Evolutionary conservation across 345 rosid genomes (phyloP).

Genomic region (Mercurialis annua): DNA sequence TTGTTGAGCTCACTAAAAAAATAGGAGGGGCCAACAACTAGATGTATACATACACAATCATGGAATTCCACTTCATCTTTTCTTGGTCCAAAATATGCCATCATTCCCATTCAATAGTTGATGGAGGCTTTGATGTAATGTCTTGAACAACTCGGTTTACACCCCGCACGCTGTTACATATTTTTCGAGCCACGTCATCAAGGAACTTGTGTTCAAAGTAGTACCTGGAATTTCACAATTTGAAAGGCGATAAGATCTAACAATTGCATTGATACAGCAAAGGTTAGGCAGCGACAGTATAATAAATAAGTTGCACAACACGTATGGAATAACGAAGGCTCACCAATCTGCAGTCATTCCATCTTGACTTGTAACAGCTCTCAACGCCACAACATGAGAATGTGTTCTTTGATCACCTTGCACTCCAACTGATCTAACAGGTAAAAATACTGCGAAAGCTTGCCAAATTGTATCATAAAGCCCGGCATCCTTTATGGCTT

Average conservation of each 20-base stretch:
- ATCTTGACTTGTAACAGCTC: constrained; percentile 99
- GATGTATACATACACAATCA: constrained; percentile 7
- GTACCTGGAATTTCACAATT: constrained; percentile 53
- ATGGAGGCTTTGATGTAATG: constrained; percentile 97
- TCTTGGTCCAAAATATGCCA: constrained; percentile 13
- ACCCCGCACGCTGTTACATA: constrained; percentile 91
- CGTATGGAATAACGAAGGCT: constrained; percentile 11
- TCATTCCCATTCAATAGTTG: constrained; percentile 98
- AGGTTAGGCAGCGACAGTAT: not conserved
- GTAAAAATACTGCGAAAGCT: constrained; percentile 97
- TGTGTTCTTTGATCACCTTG: constrained; percentile 99
- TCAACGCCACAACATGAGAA: constrained; percentile 96
- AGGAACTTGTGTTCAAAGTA: constrained; percentile 92
- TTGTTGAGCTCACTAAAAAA: constrained; percentile 7
- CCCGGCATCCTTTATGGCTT: constrained; percentile 94
- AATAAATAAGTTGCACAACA: too few relatives aligned
- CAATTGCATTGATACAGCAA: not conserved
- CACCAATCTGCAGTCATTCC: constrained; percentile 99
- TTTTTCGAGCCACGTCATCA: constrained; percentile 76
- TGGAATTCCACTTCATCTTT: constrained; percentile 3
- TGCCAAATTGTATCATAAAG: constrained; percentile 95
- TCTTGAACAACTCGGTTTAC: constrained; percentile 96
- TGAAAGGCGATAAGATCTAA: not conserved
- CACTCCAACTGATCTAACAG: constrained; percentile 93
- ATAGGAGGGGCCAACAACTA: not conserved